Evolutionary conservation across 306 rosid genomes (phyloP).

Genomic region (Prosopis cineraria): DNA sequence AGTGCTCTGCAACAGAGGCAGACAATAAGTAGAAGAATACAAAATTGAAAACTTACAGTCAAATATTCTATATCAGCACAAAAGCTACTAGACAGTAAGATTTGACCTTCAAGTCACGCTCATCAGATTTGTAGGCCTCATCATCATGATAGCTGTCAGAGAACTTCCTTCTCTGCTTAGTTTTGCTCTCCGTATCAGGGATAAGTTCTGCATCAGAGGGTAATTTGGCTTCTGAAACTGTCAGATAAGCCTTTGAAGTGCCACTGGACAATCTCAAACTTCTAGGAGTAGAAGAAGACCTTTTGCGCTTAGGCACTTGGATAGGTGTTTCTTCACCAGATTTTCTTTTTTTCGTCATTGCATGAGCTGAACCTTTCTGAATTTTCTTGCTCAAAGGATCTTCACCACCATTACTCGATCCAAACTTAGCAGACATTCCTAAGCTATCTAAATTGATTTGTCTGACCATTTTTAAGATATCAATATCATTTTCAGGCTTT

Average conservation of each 20-base stretch:
- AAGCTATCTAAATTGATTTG: conserved; percentile 78
- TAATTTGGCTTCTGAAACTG: conserved; percentile 45
- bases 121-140: conserved; percentile 54
- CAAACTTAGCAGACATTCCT: conserved; percentile 63
- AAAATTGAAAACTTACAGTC: conserved; percentile 11
- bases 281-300: conserved; percentile 54
- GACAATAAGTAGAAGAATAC: conserved; percentile 32
- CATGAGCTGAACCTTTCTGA: conserved; percentile 42
- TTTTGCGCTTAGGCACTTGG: conserved; percentile 69
- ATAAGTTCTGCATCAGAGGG: conserved; percentile 35
- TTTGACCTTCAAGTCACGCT: conserved; percentile 53
- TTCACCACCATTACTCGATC: conserved; percentile 82
- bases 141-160: conserved; percentile 44
- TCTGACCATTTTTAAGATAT: conserved; percentile 87
- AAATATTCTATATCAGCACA: conserved; percentile 18
- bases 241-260: conserved; percentile 51
- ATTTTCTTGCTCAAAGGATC: conserved; percentile 51
- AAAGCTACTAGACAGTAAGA: conserved; percentile 31
- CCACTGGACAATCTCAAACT: conserved; percentile 48
- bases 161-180: conserved; percentile 48
- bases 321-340: conserved; percentile 51
- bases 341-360: conserved; percentile 61
- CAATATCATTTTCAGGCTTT: conserved; percentile 67
- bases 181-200: conserved; percentile 43
- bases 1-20: conserved; percentile 58